Percentiles rank a stretch among this genome's conserved stretches.
Evolutionary conservation across 31 red algal genomes (phyloP).

Genomic region (Porphyra umbilicalis): DNA sequence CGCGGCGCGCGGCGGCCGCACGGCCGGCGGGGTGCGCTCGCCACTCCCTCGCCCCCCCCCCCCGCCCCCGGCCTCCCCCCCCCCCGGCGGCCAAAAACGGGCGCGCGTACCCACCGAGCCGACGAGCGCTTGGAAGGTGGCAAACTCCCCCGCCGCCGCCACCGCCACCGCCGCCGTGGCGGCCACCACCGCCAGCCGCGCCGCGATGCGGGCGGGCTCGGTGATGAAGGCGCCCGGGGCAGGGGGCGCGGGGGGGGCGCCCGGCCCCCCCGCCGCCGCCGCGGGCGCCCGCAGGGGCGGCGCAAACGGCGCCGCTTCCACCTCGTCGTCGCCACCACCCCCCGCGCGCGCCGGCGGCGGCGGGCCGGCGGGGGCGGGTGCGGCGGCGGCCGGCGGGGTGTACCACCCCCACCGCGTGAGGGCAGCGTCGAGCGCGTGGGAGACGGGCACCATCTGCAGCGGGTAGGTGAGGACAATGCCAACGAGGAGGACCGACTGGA

Average conservation of each 20-base stretch:
- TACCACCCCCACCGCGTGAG: background rate
- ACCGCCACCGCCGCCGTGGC: background rate
- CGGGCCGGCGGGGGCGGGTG: background rate
- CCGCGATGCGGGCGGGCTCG: background rate
- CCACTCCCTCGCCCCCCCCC: no score
- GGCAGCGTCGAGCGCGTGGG: slow-evolving; percentile 33
- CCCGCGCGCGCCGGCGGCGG: background rate
- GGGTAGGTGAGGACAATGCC: slow-evolving; percentile 89
- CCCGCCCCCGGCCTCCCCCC: no score
- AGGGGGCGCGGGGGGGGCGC: no score
- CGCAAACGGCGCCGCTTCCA: background rate
- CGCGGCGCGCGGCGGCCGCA: no score
- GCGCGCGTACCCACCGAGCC: background rate
- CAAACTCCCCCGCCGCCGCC: background rate
- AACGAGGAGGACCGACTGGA: slow-evolving; percentile 58
- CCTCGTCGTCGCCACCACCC: no score
- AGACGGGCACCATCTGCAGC: slow-evolving; percentile 80
- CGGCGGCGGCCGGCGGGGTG: background rate
- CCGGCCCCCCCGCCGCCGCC: no score
- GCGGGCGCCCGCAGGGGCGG: background rate
- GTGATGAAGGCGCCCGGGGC: background rate
- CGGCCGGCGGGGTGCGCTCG: no score
- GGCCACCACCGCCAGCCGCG: background rate
- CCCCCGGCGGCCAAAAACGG: no score
- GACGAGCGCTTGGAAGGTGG: background rate